A percentile compares a stretch with the other conserved stretches of the same genome.
Conservation (phyloP, 768 basidiomycete genomes). For the Lentinula sp. region DNA sequence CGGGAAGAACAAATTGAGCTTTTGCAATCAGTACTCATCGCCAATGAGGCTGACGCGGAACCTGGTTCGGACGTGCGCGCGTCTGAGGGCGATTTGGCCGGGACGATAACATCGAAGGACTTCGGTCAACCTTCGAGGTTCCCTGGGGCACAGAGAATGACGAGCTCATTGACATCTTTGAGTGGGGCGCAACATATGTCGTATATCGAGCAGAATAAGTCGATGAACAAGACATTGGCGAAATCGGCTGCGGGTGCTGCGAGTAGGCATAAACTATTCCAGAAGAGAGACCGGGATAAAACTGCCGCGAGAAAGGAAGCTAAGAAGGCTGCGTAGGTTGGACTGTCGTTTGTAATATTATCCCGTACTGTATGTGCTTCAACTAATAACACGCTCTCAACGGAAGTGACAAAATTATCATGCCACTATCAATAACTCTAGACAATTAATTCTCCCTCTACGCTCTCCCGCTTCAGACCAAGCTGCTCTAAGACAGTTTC, state of each 20-base stretch:
- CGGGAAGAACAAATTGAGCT: slow-evolving; percentile 94
- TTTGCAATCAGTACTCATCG: slow-evolving; percentile 85
- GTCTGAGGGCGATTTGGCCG: slow-evolving; percentile 81
- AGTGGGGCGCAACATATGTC: slow-evolving; percentile 92
- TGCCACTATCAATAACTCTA: slow-evolving; percentile 19
- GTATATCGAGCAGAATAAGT: slow-evolving; percentile 89
- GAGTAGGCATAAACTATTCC: slow-evolving; percentile 73
- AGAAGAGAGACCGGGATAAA: slow-evolving; percentile 76
- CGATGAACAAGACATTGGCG: slow-evolving; percentile 77
- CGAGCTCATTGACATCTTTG: slow-evolving; percentile 75
- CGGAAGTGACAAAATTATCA: too few species aligned
- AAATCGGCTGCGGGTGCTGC: slow-evolving; percentile 24
- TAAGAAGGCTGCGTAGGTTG: neutral
- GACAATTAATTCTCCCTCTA: slow-evolving; percentile 87
- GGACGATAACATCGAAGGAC: slow-evolving; percentile 82
- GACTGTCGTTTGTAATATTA: neutral
- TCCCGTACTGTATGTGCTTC: too few species aligned
- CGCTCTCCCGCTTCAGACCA: slow-evolving; percentile 70
- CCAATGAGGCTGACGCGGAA: slow-evolving; percentile 87
- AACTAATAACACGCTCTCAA: too few species aligned
- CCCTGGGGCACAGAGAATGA: slow-evolving; percentile 68
- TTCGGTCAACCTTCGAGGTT: slow-evolving; percentile 66
- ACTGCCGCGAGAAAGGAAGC: slow-evolving; percentile 46
- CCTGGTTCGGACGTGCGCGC: slow-evolving; percentile 78
- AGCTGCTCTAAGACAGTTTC: slow-evolving; percentile 65